A percentile compares a stretch with the other conserved stretches of the same genome.
Conservation (phyloP, 148 eudicot genomes). For the Rhododendron griersonianum region DNA sequence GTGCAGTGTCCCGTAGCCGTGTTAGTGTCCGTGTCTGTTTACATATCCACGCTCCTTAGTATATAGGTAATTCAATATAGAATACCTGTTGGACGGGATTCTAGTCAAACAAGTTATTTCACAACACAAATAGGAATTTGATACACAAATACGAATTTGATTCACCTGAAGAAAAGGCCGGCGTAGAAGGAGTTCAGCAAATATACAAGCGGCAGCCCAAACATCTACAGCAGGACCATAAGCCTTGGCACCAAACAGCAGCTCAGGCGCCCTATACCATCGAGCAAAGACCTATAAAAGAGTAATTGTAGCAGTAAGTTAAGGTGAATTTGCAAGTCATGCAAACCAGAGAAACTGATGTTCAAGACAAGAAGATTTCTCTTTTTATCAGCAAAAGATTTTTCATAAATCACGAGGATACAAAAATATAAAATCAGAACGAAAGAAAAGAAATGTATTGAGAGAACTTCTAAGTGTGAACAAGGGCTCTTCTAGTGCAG, state of each 20-base stretch:
- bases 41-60: background rate
- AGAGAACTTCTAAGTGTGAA: background rate
- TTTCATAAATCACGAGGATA: background rate
- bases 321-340: background rate
- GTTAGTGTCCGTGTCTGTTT: background rate
- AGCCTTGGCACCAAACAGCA: slow-evolving; percentile 92
- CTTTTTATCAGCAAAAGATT: background rate
- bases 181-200: slow-evolving; percentile 88
- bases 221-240: slow-evolving; percentile 98
- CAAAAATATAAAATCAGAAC: too few relatives aligned
- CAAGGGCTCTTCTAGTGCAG: background rate
- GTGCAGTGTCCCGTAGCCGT: too few relatives aligned
- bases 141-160: background rate
- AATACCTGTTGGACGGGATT: background rate
- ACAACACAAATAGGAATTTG: background rate
- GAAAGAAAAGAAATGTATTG: background rate
- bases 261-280: slow-evolving; percentile 98
- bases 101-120: background rate
- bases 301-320: slow-evolving; percentile 7
- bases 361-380: background rate
- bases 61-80: background rate
- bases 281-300: slow-evolving; percentile 81
- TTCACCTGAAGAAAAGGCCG: slow-evolving; percentile 87
- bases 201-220: slow-evolving; percentile 99
- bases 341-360: background rate